Evolutionary conservation across 1,139 yeast species (phyloP).

Genomic region (Diutina siamensis): DNA sequence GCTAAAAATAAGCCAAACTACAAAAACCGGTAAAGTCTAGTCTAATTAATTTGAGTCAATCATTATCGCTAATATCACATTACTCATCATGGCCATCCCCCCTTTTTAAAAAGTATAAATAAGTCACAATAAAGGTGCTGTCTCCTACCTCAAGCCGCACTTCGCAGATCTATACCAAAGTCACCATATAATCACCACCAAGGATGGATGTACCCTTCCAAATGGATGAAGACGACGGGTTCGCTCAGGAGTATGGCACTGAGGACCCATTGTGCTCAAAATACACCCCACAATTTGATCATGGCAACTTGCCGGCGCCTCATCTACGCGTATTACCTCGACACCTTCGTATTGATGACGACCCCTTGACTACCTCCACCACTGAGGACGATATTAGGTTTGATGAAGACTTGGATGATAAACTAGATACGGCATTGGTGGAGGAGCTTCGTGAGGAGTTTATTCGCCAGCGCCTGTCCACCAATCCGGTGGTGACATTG

Average conservation of each 20-base stretch:
- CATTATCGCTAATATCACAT: too few species aligned
- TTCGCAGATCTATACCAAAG: too few species aligned
- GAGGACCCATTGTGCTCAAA: too few species aligned
- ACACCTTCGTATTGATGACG: conserved; percentile 10
- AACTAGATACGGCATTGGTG: conserved; percentile 20
- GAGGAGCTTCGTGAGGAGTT: conserved; percentile 9
- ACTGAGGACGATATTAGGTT: conserved; percentile 17
- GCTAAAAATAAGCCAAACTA: too few species aligned
- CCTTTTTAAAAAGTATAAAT: too few species aligned
- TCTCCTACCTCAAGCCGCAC: too few species aligned
- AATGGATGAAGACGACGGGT: not conserved
- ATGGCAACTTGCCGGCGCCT: not conserved
- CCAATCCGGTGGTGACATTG: not conserved
- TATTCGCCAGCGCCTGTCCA: not conserved
- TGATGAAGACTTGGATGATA: conserved; percentile 37
- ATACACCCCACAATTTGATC: not conserved
- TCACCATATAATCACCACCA: too few species aligned
- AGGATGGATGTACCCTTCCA: not conserved
- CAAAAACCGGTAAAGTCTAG: too few species aligned
- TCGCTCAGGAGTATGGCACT: not conserved
- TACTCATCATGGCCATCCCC: too few species aligned
- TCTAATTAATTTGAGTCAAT: too few species aligned
- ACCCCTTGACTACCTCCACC: conserved; percentile 11
- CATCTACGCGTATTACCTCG: not conserved
- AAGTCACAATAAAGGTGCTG: too few species aligned